Evolutionary conservation across 371 early-diverging fungal genomes (phyloP).

Genomic region (Batrachochytrium dendrobatidis): DNA sequence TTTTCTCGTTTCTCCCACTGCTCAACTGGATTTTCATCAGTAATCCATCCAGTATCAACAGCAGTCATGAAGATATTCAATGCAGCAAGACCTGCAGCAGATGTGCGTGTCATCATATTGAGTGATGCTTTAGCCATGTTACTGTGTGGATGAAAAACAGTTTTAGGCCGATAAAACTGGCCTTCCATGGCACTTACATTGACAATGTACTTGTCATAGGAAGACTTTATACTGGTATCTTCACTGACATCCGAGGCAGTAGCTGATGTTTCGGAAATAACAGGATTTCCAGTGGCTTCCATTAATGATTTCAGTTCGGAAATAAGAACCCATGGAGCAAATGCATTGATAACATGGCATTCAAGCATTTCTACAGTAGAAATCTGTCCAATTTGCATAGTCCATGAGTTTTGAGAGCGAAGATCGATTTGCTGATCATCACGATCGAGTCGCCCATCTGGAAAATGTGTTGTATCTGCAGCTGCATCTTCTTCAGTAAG

Average conservation of each 20-base stretch:
- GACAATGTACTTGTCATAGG: constrained; percentile 31
- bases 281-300: constrained; percentile 13
- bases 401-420: constrained; percentile 36
- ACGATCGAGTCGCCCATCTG: constrained; percentile 33
- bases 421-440: constrained; percentile 45
- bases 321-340: constrained; percentile 41
- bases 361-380: constrained; percentile 40
- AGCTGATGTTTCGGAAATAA: constrained; percentile 3
- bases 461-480: constrained; percentile 17
- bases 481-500: constrained; percentile 18
- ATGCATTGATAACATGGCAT: constrained; percentile 43
- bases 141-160: constrained; percentile 36
- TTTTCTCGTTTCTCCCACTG: constrained; percentile 24
- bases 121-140: constrained; percentile 41
- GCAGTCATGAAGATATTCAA: constrained; percentile 38
- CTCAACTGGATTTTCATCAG: constrained; percentile 36
- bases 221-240: no score
- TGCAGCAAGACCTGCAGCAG: constrained; percentile 27
- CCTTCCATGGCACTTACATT: constrained; percentile 45
- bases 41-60: constrained; percentile 46
- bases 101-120: constrained; percentile 45
- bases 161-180: constrained; percentile 41
- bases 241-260: neutral
- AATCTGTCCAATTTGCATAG: constrained; percentile 32
- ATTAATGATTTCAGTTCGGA: constrained; percentile 34